Percentiles rank a stretch among this genome's conserved stretches.
These are phyloP conservation scores for Malania oleifera DNA, from an alignment of 164 flowering plant species.

Conservation along the genomic window DNA sequence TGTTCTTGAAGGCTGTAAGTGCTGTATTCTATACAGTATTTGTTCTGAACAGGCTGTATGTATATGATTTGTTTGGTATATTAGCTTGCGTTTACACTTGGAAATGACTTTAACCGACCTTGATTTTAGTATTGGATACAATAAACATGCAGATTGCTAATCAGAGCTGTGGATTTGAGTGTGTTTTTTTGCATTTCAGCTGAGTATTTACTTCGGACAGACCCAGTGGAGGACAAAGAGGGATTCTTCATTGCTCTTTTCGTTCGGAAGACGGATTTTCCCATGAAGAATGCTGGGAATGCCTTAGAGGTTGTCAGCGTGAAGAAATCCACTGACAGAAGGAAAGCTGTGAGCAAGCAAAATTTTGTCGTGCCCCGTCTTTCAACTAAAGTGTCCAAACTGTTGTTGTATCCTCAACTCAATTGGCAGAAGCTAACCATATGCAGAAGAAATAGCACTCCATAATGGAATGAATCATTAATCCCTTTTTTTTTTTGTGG, in stretches of 20 bases:
- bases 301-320: neutral
- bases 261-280: conserved; percentile 28
- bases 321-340: neutral
- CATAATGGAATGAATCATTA: no score
- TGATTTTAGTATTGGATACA: no score
- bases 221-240: conserved; percentile 67
- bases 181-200: conserved; percentile 39
- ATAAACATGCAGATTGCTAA: no score
- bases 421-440: neutral
- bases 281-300: neutral
- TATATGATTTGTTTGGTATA: no score
- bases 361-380: neutral
- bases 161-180: no score
- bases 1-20: conserved; percentile 78
- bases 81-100: no score
- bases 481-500: no score
- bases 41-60: no score
- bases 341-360: neutral
- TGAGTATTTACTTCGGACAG: conserved; percentile 58
- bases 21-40: neutral
- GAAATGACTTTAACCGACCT: no score
- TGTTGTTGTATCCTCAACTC: neutral
- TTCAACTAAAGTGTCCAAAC: neutral
- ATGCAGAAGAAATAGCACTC: no score
- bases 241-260: conserved; percentile 91